These are phyloP conservation scores for Didymella sp. DNA, from an alignment of 2,329 filamentous ascomycete genomes.

Conservation along the genomic window DNA sequence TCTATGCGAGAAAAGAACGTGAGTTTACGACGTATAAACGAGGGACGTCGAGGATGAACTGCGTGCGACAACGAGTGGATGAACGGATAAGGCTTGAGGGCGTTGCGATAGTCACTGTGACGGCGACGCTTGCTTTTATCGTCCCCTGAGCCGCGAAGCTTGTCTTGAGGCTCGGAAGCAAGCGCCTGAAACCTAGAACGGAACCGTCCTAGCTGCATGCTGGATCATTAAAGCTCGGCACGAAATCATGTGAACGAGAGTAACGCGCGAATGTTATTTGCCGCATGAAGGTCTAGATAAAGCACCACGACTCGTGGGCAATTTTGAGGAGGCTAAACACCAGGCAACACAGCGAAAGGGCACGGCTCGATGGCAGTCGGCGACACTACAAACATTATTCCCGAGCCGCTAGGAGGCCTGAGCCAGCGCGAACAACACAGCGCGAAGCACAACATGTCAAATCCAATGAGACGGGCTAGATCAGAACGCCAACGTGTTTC, in stretches of 20 bases:
- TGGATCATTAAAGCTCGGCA: not conserved
- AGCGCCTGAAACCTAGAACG: constrained; percentile 17
- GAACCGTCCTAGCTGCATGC: constrained; percentile 8
- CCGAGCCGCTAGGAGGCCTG: constrained; percentile 2
- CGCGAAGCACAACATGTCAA: not conserved
- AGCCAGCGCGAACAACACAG: not conserved
- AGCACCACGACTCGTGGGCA: constrained; percentile 10
- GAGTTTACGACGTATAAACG: constrained; percentile 9
- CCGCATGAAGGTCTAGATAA: not conserved
- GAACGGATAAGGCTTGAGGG: constrained; percentile 16
- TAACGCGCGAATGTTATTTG: constrained; percentile 10
- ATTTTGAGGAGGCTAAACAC: not conserved
- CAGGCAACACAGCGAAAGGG: constrained; percentile 9
- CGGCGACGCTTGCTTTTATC: constrained; percentile 21
- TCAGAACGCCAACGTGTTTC: not conserved
- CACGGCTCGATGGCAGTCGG: not conserved
- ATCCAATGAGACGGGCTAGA: not conserved
- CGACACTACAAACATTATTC: not conserved
- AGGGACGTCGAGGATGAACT: constrained; percentile 12
- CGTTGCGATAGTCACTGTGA: constrained; percentile 15
- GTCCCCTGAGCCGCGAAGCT: constrained; percentile 21
- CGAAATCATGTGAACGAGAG: not conserved
- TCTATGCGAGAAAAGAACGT: constrained; percentile 2
- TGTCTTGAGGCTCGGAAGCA: constrained; percentile 8
- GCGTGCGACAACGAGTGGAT: constrained; percentile 1